Base-by-base conservation (phyloP, 164 flowering plant species). In the Sextonia rubra region DNA sequence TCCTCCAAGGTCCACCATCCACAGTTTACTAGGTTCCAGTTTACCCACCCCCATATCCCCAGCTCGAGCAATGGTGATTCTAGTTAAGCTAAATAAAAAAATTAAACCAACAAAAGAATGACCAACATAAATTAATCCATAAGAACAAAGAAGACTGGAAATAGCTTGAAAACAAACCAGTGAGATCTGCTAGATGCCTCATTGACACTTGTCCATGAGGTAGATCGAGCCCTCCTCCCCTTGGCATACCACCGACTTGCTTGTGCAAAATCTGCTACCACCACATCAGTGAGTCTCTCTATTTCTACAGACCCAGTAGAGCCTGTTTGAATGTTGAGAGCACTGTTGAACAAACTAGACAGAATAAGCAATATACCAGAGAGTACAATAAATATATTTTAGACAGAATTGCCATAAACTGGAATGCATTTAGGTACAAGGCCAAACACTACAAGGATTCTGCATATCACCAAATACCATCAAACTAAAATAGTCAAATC, bases 1-100 rank as follows among this genome's bases (percentile, higher is more conserved):
- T 62, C 97, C 97, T 75, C 97, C 97, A 77, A 92, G 97, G 78
- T 92, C 97, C 70, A 90, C 89, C 97, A 92, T 86, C 94, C 95
- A 90, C 70, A 90, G 69, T 83, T 90, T 90, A 86, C 88, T 87
- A 24, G 80, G 73, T 78, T 82, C 80, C 48, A 75, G 29, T 74
- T 78, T 84, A 37, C 78, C 77, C 73, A 76, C 82, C 60, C 69
- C 70, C 69, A 69, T 70, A 74, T 79, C 82, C 63, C 82, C 79
- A 60, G 62, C 77, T 12, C 82, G 88, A 69, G 47, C 76, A 74
- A 91, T 86, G 72, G 83, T 85, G 81, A 91, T 84, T 83, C 92
- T 87, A 73, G 83, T 86, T 75, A 91, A 90, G 83, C 97, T 91
- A 83, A 76, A 83, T 71, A 80, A 83, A 69, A 66, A 71, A 78